Percentiles rank a stretch among this genome's conserved stretches.
phyloP scores from a whole-genome alignment of 169 alveolate genomes.

The Plasmodium inui region DNA sequence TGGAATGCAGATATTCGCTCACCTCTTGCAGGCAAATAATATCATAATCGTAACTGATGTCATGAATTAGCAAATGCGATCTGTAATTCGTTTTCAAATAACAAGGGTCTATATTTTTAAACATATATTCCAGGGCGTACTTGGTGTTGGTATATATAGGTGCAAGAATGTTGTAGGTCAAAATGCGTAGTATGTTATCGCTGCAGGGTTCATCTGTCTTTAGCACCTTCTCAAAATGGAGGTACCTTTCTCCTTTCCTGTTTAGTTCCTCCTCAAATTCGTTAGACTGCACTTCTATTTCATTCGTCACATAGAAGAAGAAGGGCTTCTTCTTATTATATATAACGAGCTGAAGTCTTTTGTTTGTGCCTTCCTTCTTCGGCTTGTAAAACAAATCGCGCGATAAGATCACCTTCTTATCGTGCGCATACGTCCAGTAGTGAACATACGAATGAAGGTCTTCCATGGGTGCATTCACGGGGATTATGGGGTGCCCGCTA shows the following conservation, averaged over 20 bases:
- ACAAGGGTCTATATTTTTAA: slow-evolving; percentile 48
- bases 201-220: not conserved
- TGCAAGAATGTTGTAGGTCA: slow-evolving; percentile 65
- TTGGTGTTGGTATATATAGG: slow-evolving; percentile 71
- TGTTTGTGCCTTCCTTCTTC: slow-evolving; percentile 22
- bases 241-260: slow-evolving; percentile 42
- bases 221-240: not conserved
- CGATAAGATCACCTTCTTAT: slow-evolving; percentile 12
- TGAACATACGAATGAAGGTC: slow-evolving; percentile 17
- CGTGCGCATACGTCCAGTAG: slow-evolving; percentile 31
- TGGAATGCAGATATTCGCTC: slow-evolving; percentile 58
- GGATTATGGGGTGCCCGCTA: slow-evolving; percentile 50
- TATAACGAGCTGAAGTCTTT: slow-evolving; percentile 61
- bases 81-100: slow-evolving; percentile 70
- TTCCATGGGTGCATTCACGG: slow-evolving; percentile 29
- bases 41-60: slow-evolving; percentile 45
- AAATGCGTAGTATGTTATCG: slow-evolving; percentile 31
- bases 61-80: slow-evolving; percentile 56
- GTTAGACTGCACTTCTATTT: slow-evolving; percentile 14
- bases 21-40: slow-evolving; percentile 69
- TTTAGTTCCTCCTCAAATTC: slow-evolving; percentile 39
- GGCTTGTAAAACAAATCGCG: slow-evolving; percentile 50
- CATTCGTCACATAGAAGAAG: slow-evolving; percentile 42
- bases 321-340: slow-evolving; percentile 52
- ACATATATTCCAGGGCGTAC: slow-evolving; percentile 61